Conservation (phyloP, 2,329 filamentous ascomycete species). For the Beauveria rudraprayagi region DNA sequence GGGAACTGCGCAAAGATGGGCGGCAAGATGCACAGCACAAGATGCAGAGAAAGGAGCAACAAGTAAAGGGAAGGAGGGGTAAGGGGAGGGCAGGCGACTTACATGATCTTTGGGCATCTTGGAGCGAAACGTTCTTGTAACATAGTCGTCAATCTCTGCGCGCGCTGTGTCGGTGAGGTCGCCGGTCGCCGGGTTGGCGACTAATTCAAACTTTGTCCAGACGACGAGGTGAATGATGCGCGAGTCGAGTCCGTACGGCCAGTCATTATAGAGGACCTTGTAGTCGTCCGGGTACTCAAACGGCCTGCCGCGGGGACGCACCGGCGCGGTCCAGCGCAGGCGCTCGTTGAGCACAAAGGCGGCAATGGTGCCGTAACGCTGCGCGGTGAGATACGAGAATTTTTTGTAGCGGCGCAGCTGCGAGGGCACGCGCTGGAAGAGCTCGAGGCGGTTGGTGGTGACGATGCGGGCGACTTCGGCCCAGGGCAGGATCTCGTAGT, state of each 20-base stretch:
- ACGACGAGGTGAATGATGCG: conserved; percentile 79
- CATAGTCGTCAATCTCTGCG: conserved; percentile 60
- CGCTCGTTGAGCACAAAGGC: conserved; percentile 65
- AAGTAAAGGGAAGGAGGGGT: background rate
- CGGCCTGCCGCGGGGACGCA: conserved; percentile 26
- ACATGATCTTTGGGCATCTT: conserved; percentile 45
- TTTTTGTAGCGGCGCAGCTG: conserved; percentile 70
- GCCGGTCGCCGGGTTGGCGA: conserved; percentile 56
- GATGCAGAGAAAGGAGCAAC: background rate
- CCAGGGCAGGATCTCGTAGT: conserved; percentile 62
- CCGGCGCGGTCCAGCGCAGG: conserved; percentile 56
- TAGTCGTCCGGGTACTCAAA: conserved; percentile 48
- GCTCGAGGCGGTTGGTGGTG: conserved; percentile 58
- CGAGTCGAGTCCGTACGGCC: conserved; percentile 80
- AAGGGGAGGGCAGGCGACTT: conserved; percentile 20
- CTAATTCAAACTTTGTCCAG: conserved; percentile 83
- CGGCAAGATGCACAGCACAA: background rate
- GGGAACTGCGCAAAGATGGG: too few species aligned
- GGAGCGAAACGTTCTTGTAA: conserved; percentile 56
- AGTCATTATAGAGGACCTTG: conserved; percentile 81
- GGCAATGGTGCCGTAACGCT: conserved; percentile 67
- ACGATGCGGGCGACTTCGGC: conserved; percentile 57
- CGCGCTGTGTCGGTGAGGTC: conserved; percentile 59
- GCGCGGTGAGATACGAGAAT: conserved; percentile 56
- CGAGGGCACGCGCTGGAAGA: conserved; percentile 68